Conservation (phyloP, 2,329 filamentous ascomycete genomes). For the Ambrosiella beaveri region DNA sequence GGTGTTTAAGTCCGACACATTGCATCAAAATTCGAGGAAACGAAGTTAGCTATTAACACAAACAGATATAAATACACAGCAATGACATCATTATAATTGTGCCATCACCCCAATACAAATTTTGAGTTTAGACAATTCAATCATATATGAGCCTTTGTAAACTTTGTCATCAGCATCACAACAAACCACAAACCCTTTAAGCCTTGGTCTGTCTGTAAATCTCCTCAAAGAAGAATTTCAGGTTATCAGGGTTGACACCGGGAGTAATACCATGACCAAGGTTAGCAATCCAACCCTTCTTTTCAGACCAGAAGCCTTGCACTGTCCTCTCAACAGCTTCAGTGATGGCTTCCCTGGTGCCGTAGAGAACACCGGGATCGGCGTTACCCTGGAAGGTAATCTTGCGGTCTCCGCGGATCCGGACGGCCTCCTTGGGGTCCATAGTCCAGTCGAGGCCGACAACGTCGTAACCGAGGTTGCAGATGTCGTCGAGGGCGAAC, state of each 20-base stretch:
- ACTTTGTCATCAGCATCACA: not conserved
- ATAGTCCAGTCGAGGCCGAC: conserved; percentile 92
- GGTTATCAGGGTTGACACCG: conserved; percentile 79
- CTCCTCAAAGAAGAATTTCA: conserved; percentile 89
- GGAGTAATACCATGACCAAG: conserved; percentile 96
- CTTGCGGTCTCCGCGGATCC: conserved; percentile 55
- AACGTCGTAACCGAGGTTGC: conserved; percentile 78
- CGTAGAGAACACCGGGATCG: conserved; percentile 85
- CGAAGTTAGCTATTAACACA: no score
- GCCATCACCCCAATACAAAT: not conserved
- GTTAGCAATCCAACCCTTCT: conserved; percentile 91
- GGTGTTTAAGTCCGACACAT: no score
- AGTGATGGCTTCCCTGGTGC: conserved; percentile 64
- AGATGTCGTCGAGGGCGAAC: conserved; percentile 79
- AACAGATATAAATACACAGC: no score
- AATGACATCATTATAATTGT: not conserved
- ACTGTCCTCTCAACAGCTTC: conserved; percentile 73
- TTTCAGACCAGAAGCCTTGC: conserved; percentile 57
- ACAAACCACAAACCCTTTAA: conserved; percentile 12
- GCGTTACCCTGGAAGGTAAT: conserved; percentile 87
- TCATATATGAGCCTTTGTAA: not conserved
- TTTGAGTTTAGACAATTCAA: not conserved
- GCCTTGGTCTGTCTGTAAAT: conserved; percentile 53
- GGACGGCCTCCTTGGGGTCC: conserved; percentile 68
- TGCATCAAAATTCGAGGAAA: no score